phyloP scores from a whole-genome alignment of 129 eudicot genomes.

The carrot (Daucus carota) region DNA sequence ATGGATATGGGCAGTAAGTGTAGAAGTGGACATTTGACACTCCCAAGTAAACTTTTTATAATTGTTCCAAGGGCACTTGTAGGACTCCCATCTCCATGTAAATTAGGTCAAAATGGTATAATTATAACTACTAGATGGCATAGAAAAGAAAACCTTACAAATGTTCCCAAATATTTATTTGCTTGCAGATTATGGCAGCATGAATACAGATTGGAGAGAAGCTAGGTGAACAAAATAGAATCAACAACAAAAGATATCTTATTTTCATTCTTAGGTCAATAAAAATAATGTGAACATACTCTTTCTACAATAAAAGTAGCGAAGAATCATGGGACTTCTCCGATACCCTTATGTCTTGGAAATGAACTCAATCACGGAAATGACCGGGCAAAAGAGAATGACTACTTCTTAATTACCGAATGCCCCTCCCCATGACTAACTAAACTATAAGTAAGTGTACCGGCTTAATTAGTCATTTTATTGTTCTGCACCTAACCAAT shows the following conservation, averaged over 20 bases:
- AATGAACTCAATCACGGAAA: too few relatives aligned
- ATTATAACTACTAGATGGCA: neutral
- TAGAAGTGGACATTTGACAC: neutral
- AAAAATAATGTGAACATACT: neutral
- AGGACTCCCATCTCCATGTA: neutral
- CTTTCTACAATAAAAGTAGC: neutral
- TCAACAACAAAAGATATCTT: neutral
- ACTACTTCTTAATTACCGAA: too few relatives aligned
- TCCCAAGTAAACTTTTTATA: neutral
- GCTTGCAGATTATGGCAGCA: neutral
- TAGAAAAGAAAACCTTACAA: neutral
- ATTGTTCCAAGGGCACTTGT: neutral
- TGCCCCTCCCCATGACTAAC: too few relatives aligned
- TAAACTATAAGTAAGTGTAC: too few relatives aligned
- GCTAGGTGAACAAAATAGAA: neutral
- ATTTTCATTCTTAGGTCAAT: neutral
- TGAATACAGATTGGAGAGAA: neutral
- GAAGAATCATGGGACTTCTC: neutral
- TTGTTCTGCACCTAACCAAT: too few relatives aligned
- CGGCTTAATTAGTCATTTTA: too few relatives aligned
- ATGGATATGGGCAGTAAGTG: neutral
- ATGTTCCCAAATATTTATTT: neutral
- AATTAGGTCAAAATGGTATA: neutral
- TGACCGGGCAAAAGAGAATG: too few relatives aligned
- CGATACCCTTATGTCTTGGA: too few relatives aligned